Conservation (phyloP, 2,329 filamentous ascomycete genomes). For the Apiospora kogelbergensis region DNA sequence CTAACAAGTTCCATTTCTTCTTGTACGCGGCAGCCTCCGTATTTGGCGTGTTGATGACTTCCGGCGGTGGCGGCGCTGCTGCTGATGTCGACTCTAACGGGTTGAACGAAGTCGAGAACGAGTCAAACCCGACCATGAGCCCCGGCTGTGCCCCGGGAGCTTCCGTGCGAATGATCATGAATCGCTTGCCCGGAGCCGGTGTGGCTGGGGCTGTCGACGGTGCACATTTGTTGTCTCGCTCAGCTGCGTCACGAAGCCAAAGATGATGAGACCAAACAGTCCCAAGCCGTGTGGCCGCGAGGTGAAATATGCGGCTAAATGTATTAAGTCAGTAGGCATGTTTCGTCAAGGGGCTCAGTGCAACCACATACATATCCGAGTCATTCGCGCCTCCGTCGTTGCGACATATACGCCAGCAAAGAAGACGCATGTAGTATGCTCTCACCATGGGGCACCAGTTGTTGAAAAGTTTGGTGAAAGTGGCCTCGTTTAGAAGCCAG, state of each 20-base stretch:
- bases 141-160: constrained; percentile 46
- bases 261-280: constrained; percentile 79
- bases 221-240: constrained; percentile 50
- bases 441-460: constrained; percentile 97
- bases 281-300: constrained; percentile 67
- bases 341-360: not conserved
- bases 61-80: constrained; percentile 10
- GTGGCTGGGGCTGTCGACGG: constrained; percentile 81
- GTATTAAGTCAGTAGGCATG: constrained; percentile 22
- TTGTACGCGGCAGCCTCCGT: constrained; percentile 35
- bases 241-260: constrained; percentile 68
- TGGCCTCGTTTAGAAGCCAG: constrained; percentile 72
- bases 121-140: constrained; percentile 51
- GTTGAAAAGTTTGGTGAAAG: constrained; percentile 82
- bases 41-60: not conserved
- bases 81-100: constrained; percentile 20
- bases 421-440: constrained; percentile 85
- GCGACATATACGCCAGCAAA: constrained; percentile 86
- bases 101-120: constrained; percentile 30
- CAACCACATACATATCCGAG: constrained; percentile 64
- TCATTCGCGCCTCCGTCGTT: constrained; percentile 67
- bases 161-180: constrained; percentile 87
- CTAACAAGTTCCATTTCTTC: constrained; percentile 66
- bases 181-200: constrained; percentile 79
- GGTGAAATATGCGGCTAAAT: constrained; percentile 66